Base-by-base conservation (phyloP, 768 basidiomycete species). In the Mycena rosella region DNA sequence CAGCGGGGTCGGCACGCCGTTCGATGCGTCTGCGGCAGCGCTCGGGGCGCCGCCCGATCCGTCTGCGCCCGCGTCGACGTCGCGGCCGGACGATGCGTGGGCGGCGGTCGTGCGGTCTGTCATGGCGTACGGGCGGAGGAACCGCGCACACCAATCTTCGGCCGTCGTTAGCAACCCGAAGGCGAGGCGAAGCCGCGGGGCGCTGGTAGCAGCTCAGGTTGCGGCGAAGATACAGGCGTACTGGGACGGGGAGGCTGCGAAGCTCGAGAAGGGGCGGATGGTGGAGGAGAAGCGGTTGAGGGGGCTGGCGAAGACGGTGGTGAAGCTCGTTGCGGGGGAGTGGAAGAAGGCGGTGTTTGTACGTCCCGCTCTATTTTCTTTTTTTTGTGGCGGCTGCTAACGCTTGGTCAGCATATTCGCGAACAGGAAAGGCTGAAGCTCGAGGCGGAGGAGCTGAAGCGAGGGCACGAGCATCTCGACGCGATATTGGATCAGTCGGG, bases 291-390 rank as follows among this genome's bases (percentile, higher is more conserved):
- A 86, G 77, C 83, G 90, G 30, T 69, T 93, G 70, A 83, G 88
- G 58, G 83, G 81, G 5, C 73, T 95, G 40, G 93, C 93, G 15
- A 94, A 92, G 79, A 85, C 87, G 24, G 90, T 93, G 0, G 83
- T 91, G 53, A 88, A 87, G 72, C 79, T 89, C 73, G 88, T 98
- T 30, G 84, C 86, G 32, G 84, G 84, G 10, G 92, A 95, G 74
- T 98, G 96, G 96, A 93, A 91, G 78, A 89, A 93, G 74, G 96
- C 94, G 10, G 89, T 96, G 49, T 89, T 89, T 72, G 94, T 93
- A 74, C 74, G 94, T 86, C 20, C 18, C 13, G 57, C n/a, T n/a
- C n/a, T n/a, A n/a, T 57, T 59, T 11, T 2, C 17, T 34, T 22
- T 61, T 15, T 20, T 53, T 15, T 11, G 34, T 42, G 32, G 56